Conservation (phyloP, 208 protist genomes). For the Strigomonas culicis region DNA sequence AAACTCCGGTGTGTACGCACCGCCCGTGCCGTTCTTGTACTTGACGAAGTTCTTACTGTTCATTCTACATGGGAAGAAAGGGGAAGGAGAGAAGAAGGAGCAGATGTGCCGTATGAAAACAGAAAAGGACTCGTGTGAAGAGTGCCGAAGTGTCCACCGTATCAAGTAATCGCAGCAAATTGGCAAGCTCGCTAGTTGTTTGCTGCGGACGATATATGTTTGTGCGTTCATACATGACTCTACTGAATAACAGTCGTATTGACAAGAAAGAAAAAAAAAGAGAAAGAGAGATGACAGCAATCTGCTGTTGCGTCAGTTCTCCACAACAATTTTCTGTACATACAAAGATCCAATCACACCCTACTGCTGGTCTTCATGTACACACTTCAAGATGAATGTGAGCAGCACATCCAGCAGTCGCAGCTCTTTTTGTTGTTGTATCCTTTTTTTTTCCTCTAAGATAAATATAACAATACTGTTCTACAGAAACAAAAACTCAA, state of each 20-base stretch:
- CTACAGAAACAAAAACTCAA: no score
- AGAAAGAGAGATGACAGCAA: background rate
- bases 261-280: constrained; percentile 11
- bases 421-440: background rate
- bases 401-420: background rate
- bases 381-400: background rate
- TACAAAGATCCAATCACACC: background rate
- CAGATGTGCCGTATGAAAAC: no score
- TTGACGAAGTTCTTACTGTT: constrained; percentile 12
- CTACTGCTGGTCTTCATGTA: no score
- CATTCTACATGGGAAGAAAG: background rate
- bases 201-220: no score
- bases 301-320: background rate
- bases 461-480: no score
- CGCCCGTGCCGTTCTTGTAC: constrained; percentile 51
- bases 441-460: background rate
- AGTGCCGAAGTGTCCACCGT: no score
- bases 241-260: background rate
- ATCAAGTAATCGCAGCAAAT: no score
- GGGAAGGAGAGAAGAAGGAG: background rate
- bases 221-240: no score
- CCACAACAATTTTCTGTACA: constrained; percentile 6
- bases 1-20: constrained; percentile 67
- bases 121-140: no score
- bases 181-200: no score